phyloP scores from a whole-genome alignment of 2,329 filamentous ascomycete species.

The Colletotrichum higginsianum region DNA sequence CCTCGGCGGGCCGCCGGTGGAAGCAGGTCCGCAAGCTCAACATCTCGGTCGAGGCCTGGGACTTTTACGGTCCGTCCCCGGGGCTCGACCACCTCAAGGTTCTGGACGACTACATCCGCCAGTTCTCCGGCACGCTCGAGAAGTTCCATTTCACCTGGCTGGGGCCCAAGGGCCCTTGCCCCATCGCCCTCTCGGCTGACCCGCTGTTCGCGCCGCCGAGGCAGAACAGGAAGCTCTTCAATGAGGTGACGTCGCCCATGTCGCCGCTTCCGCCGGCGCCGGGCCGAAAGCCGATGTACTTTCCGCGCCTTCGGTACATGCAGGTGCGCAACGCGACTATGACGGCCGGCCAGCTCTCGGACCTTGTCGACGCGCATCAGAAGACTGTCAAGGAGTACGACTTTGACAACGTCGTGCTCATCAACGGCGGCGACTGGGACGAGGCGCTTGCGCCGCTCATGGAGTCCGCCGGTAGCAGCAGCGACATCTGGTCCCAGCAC shows the following conservation, averaged over 20 bases:
- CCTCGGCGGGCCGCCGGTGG: slow-evolving; percentile 81
- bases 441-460: slow-evolving; percentile 83
- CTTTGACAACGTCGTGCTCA: slow-evolving; percentile 82
- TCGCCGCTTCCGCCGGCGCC: slow-evolving; percentile 71
- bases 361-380: slow-evolving; percentile 78
- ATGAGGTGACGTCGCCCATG: slow-evolving; percentile 76
- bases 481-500: slow-evolving; percentile 59
- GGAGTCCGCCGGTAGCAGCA: slow-evolving; percentile 52
- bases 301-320: slow-evolving; percentile 78
- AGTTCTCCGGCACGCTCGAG: slow-evolving; percentile 76
- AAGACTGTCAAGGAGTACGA: slow-evolving; percentile 82
- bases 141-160: slow-evolving; percentile 85
- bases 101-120: slow-evolving; percentile 84
- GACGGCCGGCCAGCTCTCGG: slow-evolving; percentile 78
- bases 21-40: slow-evolving; percentile 81
- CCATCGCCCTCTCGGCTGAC: slow-evolving; percentile 78
- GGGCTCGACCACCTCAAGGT: slow-evolving; percentile 82
- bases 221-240: slow-evolving; percentile 71
- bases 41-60: slow-evolving; percentile 81
- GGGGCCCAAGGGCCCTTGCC: slow-evolving; percentile 80
- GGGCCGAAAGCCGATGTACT: slow-evolving; percentile 70
- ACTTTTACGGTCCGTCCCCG: slow-evolving; percentile 71
- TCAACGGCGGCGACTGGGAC: slow-evolving; percentile 81
- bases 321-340: slow-evolving; percentile 81
- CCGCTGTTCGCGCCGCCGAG: slow-evolving; percentile 75